Evolutionary conservation across 441 rosid species (phyloP).

Genomic region (Corymbia citriodora): DNA sequence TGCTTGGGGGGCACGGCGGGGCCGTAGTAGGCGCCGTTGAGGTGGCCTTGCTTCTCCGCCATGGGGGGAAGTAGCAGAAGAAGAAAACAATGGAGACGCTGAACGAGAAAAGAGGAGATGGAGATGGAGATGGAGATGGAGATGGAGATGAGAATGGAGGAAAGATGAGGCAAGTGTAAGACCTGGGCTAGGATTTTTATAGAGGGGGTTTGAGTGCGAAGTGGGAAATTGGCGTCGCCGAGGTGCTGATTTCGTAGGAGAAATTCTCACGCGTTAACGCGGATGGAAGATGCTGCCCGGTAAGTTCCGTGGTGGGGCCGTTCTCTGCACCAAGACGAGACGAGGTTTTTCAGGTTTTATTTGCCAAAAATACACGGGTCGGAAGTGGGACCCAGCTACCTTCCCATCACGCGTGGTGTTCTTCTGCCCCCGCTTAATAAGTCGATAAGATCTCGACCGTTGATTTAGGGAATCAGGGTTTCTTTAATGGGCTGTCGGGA

Average conservation of each 20-base stretch:
- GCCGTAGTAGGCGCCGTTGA: conserved; percentile 68
- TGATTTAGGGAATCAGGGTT: neutral
- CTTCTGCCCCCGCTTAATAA: fast-evolving
- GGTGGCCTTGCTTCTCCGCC: conserved; percentile 44
- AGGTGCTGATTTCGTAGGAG: neutral
- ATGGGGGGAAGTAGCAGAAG: conserved; percentile 4
- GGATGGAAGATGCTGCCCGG: neutral
- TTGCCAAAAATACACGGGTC: fast-evolving
- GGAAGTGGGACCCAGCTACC: neutral
- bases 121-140: neutral
- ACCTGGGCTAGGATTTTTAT: neutral
- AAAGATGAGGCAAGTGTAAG: neutral
- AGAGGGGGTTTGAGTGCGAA: neutral
- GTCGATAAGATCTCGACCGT: neutral
- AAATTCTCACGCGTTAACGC: neutral
- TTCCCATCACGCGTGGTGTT: neutral
- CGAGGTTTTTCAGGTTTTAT: neutral
- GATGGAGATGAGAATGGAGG: neutral
- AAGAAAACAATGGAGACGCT: neutral
- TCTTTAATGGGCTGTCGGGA: neutral
- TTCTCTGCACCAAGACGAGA: neutral
- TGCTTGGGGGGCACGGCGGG: conserved; percentile 50
- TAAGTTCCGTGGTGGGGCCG: neutral
- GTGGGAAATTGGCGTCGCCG: neutral
- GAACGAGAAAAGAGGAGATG: neutral